Percentiles rank a stretch among this genome's conserved stretches.
Evolutionary conservation across 2,329 filamentous ascomycete genomes (phyloP).

Genomic region (Orbilia brochopaga): DNA sequence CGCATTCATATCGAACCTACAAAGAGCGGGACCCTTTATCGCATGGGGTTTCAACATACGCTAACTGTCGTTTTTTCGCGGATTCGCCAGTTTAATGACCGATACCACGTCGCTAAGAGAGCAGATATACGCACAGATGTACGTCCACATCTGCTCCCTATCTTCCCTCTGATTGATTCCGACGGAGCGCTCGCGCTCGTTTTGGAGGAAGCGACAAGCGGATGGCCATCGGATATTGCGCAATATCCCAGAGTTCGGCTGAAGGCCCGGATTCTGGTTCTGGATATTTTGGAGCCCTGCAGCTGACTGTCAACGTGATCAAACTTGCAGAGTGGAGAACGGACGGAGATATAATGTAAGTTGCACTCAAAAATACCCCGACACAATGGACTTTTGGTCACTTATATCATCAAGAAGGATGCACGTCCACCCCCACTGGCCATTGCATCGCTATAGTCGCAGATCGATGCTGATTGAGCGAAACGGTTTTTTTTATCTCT

Average conservation of each 20-base stretch:
- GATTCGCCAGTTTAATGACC: conserved; percentile 41
- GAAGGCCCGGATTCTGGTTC: not conserved
- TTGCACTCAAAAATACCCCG: not conserved
- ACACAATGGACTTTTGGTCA: not conserved
- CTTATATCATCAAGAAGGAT: not conserved
- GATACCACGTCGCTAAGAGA: conserved; percentile 48
- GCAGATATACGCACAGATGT: conserved; percentile 47
- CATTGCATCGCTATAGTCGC: not conserved
- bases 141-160: conserved; percentile 12
- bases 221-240: not conserved
- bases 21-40: not conserved
- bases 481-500: too few relatives aligned
- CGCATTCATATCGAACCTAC: conserved; percentile 13
- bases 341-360: conserved; percentile 49
- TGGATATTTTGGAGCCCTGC: conserved; percentile 3
- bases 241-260: not conserved
- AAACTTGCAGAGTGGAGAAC: conserved; percentile 39
- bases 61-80: conserved; percentile 15
- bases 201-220: not conserved
- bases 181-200: not conserved
- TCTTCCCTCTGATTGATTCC: not conserved
- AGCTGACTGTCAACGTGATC: conserved; percentile 18
- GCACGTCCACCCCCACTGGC: not conserved
- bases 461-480: too few relatives aligned
- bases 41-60: not conserved